Conservation (phyloP, 2,329 filamentous ascomycete genomes). For the Drechslerella coelobrocha region DNA sequence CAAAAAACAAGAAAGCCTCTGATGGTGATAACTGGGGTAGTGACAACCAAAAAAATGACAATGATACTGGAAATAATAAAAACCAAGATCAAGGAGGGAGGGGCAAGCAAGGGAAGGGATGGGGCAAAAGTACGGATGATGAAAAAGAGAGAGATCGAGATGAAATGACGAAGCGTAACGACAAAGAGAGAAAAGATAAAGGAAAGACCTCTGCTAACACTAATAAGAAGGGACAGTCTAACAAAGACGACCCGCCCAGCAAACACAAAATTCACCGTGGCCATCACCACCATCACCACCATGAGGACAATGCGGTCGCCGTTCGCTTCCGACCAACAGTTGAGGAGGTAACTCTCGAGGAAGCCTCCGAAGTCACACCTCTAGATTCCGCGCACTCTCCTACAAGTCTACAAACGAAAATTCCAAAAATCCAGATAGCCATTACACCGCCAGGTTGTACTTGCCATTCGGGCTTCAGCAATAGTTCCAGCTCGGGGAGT, state of each 20-base stretch:
- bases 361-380: constrained; percentile 17
- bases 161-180: background rate
- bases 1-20: background rate
- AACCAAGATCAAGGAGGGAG: constrained; percentile 18
- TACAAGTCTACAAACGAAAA: constrained; percentile 12
- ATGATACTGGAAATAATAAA: constrained; percentile 7
- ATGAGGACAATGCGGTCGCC: constrained; percentile 16
- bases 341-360: constrained; percentile 24
- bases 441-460: constrained; percentile 22
- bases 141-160: constrained; percentile 12
- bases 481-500: constrained; percentile 16
- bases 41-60: constrained; percentile 13
- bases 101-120: constrained; percentile 29
- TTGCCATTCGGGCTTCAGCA: constrained; percentile 14
- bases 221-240: constrained; percentile 17
- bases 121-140: constrained; percentile 16
- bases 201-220: constrained; percentile 2
- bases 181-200: constrained; percentile 21
- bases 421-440: constrained; percentile 32
- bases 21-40: background rate
- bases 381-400: constrained; percentile 43
- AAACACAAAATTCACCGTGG: constrained; percentile 16
- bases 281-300: constrained; percentile 45
- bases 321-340: constrained; percentile 14
- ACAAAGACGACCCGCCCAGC: constrained; percentile 6